These are phyloP conservation scores for Eucalyptus brandiana DNA, from an alignment of 345 rosid species.

Conservation along the genomic window DNA sequence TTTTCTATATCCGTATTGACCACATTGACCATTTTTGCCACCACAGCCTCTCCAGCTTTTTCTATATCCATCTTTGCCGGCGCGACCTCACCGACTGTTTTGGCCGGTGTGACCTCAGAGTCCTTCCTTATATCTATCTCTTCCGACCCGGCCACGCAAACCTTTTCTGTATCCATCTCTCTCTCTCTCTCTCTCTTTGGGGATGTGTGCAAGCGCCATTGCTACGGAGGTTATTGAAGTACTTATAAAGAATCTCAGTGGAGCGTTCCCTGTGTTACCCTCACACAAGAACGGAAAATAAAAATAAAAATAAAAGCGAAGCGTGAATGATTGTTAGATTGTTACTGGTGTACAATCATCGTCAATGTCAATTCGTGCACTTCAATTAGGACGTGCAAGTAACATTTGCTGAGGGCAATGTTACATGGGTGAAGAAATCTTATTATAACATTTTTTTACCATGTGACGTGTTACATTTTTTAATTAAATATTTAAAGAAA, in stretches of 20 bases:
- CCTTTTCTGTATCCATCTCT: neutral
- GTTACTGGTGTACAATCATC: neutral
- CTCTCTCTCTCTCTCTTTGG: neutral
- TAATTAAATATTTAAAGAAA: neutral
- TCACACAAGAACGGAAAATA: neutral
- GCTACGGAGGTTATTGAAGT: neutral
- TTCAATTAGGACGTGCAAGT: neutral
- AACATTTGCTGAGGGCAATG: neutral
- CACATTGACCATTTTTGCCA: too few species aligned
- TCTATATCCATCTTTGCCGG: neutral
- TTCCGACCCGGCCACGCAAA: neutral
- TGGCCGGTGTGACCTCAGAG: neutral
- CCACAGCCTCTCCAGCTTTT: too few species aligned
- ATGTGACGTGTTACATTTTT: neutral
- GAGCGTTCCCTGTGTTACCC: neutral
- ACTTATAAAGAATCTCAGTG: neutral
- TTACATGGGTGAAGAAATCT: neutral
- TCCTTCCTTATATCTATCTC: neutral
- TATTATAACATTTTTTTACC: neutral
- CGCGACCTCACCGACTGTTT: neutral
- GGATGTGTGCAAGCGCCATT: neutral
- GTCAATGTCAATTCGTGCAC: neutral
- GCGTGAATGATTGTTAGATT: neutral
- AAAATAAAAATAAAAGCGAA: neutral
- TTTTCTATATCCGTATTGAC: too few species aligned